These are phyloP conservation scores for Amoeboaphelidium protococcarum DNA, from an alignment of 371 early-diverging fungal species.

Conservation along the genomic window DNA sequence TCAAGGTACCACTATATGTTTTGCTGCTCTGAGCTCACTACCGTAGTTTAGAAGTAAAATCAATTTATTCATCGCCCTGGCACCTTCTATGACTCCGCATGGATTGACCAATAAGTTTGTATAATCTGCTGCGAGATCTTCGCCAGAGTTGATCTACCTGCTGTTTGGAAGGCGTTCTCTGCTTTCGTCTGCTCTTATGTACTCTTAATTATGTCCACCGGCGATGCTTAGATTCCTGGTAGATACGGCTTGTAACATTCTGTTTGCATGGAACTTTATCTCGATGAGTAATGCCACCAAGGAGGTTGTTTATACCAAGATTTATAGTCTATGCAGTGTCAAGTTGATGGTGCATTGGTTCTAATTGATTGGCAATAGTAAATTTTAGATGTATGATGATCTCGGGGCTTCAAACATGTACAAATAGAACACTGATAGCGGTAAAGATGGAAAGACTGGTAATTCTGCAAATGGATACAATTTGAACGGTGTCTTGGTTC, in stretches of 20 bases:
- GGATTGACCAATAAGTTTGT: slow-evolving; percentile 53
- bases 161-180: slow-evolving; percentile 62
- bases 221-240: slow-evolving; percentile 44
- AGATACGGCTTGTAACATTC: slow-evolving; percentile 34
- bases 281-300: slow-evolving; percentile 48
- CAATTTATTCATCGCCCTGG: slow-evolving; percentile 63
- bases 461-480: slow-evolving; percentile 13
- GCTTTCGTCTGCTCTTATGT: slow-evolving; percentile 50
- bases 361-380: slow-evolving; percentile 65
- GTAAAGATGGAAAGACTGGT: slow-evolving; percentile 14
- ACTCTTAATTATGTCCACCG: slow-evolving; percentile 47
- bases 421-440: slow-evolving; percentile 5
- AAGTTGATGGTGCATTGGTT: slow-evolving; percentile 59
- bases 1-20: slow-evolving; percentile 78
- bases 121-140: slow-evolving; percentile 50
- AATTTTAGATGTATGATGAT: slow-evolving; percentile 83
- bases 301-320: slow-evolving; percentile 50
- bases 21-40: slow-evolving; percentile 59
- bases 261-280: slow-evolving; percentile 61
- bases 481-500: slow-evolving; percentile 8
- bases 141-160: slow-evolving; percentile 68
- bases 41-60: slow-evolving; percentile 47
- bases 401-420: slow-evolving; percentile 11
- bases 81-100: slow-evolving; percentile 66
- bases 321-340: slow-evolving; percentile 68